A percentile compares a stretch with the other conserved stretches of the same genome.
These are phyloP conservation scores for Lachnellula occidentalis DNA, from an alignment of 2,329 filamentous ascomycete species.

Conservation along the genomic window DNA sequence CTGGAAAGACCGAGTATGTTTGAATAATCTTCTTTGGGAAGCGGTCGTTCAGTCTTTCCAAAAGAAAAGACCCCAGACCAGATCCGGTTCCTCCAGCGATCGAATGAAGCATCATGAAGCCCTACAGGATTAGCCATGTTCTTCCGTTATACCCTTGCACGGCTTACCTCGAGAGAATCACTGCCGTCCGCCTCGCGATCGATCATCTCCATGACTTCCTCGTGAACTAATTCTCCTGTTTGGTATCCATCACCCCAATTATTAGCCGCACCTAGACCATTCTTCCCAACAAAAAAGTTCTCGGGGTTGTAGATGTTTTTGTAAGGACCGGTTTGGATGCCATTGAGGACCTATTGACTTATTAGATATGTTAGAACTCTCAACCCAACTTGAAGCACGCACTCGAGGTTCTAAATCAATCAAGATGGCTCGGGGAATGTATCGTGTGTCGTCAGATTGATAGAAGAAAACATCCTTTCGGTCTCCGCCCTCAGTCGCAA, in stretches of 20 bases:
- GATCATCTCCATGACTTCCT: conserved; percentile 99
- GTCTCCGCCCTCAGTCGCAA: conserved; percentile 95
- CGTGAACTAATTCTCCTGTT: conserved; percentile 83
- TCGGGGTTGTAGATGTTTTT: conserved; percentile 99
- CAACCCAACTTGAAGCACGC: conserved; percentile 23
- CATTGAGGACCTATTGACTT: conserved; percentile 66
- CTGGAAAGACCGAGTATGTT: conserved; percentile 97
- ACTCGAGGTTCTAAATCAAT: conserved; percentile 92
- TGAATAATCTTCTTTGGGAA: conserved; percentile 99
- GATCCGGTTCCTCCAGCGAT: conserved; percentile 96
- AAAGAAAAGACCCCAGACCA: conserved; percentile 88
- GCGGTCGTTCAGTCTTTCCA: conserved; percentile 92
- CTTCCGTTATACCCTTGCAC: conserved; percentile 3
- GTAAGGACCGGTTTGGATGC: conserved; percentile 89
- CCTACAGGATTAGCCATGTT: conserved; percentile 42
- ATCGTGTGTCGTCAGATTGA: conserved; percentile 97
- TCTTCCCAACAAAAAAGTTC: conserved; percentile 96
- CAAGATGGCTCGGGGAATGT: conserved; percentile 92
- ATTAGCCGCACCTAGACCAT: conserved; percentile 89
- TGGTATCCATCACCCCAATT: conserved; percentile 98
- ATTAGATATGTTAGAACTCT: conserved; percentile 1
- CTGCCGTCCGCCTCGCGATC: conserved; percentile 97
- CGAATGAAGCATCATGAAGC: conserved; percentile 98
- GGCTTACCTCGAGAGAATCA: conserved; percentile 77
- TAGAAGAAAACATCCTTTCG: conserved; percentile 99